Percentiles rank a stretch among this genome's conserved stretches.
phyloP scores from a whole-genome alignment of 345 rosid species.

The Camelina hispida region DNA sequence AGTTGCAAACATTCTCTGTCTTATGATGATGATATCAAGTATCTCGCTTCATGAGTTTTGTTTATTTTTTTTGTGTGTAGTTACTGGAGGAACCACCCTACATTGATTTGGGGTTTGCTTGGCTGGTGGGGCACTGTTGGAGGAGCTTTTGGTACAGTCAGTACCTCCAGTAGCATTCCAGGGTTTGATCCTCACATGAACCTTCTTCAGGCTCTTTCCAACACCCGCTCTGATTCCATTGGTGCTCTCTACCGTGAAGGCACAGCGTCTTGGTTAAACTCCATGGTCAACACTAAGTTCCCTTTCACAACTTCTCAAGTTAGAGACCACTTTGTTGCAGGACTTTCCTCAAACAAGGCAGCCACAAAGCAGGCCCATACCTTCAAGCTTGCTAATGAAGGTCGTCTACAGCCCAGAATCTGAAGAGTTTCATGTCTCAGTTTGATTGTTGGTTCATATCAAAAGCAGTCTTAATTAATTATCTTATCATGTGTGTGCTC shows the following conservation, averaged over 20 bases:
- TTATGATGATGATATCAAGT: background rate
- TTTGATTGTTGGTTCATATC: conserved; percentile 35
- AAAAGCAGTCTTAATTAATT: conserved; percentile 33
- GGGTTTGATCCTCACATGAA: conserved; percentile 66
- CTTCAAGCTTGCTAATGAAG: conserved; percentile 94
- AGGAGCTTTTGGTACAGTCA: conserved; percentile 57
- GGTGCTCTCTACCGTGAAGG: conserved; percentile 92
- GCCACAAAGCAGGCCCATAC: conserved; percentile 80
- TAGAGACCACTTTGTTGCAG: conserved; percentile 61
- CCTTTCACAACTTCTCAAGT: conserved; percentile 81
- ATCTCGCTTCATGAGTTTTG: background rate
- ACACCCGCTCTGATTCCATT: conserved; percentile 63
- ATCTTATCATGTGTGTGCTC: conserved; percentile 40
- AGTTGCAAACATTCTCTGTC: conserved; percentile 34
- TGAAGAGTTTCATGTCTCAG: conserved; percentile 40
- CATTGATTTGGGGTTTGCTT: conserved; percentile 71
- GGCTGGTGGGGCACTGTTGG: conserved; percentile 97
- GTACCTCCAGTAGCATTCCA: conserved; percentile 45
- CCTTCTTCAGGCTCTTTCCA: conserved; percentile 87
- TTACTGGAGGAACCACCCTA: conserved; percentile 93
- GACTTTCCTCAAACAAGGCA: conserved; percentile 65
- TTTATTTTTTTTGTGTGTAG: conserved; percentile 45
- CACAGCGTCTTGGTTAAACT: conserved; percentile 88
- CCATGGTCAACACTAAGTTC: conserved; percentile 71
- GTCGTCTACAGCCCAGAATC: conserved; percentile 61